Percentiles rank a stretch among this genome's conserved stretches.
phyloP scores from a whole-genome alignment of 306 rosid species.

The Hippophae gyantsensis region DNA sequence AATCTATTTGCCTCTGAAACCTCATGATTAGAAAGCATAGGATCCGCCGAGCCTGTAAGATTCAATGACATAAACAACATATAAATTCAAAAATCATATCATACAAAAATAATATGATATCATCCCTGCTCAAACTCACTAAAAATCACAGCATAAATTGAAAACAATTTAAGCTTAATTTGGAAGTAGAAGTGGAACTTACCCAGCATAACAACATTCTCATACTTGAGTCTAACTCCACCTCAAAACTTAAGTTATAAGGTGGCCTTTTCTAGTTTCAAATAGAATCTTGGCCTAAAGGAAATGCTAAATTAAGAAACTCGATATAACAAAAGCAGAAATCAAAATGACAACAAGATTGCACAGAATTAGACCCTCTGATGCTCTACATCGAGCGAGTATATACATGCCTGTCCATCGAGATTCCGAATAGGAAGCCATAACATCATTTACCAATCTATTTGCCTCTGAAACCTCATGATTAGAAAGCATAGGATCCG shows the following conservation, averaged over 20 bases:
- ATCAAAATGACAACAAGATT: not conserved
- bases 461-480: slow-evolving; percentile 55
- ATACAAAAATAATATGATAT: no score
- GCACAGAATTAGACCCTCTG: not conserved
- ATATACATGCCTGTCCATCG: slow-evolving; percentile 35
- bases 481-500: slow-evolving; percentile 56
- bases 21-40: slow-evolving; percentile 60
- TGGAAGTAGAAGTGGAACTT: not conserved
- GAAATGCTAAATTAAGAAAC: not conserved
- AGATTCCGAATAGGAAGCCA: slow-evolving; percentile 28
- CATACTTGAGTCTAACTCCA: no score
- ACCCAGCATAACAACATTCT: slow-evolving; percentile 97
- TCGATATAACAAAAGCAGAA: not conserved
- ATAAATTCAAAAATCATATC: no score
- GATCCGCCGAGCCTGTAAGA: slow-evolving; percentile 56
- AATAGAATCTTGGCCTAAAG: not conserved
- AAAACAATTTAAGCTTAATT: no score
- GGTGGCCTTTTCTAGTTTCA: no score
- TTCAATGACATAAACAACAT: not conserved
- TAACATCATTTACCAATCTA: slow-evolving; percentile 50
- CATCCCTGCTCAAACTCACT: no score
- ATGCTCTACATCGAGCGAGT: not conserved
- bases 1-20: slow-evolving; percentile 54
- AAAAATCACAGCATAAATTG: no score
- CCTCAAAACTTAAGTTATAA: no score